A percentile compares a stretch with the other conserved stretches of the same genome.
These are phyloP conservation scores for Leccinum obscurum DNA, from an alignment of 768 basidiomycete species.

Conservation along the genomic window DNA sequence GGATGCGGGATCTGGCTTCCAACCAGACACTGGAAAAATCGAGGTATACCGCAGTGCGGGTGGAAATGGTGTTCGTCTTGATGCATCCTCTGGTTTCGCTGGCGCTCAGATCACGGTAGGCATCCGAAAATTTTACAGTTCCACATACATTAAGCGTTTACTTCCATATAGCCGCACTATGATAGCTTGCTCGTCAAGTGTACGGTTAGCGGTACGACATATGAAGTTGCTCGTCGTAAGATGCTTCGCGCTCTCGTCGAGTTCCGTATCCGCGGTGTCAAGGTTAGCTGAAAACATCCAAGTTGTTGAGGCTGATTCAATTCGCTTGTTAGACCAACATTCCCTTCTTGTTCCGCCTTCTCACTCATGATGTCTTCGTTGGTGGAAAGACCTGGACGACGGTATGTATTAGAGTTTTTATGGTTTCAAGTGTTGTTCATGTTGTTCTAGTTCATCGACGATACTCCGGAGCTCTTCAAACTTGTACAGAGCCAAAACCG, in stretches of 20 bases:
- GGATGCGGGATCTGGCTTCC: conserved; percentile 89
- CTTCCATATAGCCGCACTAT: conserved; percentile 77
- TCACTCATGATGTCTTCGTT: conserved; percentile 96
- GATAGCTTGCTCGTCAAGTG: conserved; percentile 98
- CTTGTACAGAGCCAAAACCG: conserved; percentile 97
- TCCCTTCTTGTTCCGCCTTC: conserved; percentile 96
- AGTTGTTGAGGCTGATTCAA: conserved; percentile 1
- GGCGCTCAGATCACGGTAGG: conserved; percentile 97
- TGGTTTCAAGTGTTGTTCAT: conserved; percentile 9
- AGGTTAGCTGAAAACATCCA: conserved; percentile 45
- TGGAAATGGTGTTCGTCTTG: conserved; percentile 96
- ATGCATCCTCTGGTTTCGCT: conserved; percentile 96
- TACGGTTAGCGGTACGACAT: conserved; percentile 93
- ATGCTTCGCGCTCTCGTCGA: conserved; percentile 99
- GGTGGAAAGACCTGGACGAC: conserved; percentile 99
- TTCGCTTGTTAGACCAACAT: conserved; percentile 79
- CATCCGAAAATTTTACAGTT: conserved; percentile 5
- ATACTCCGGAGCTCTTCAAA: conserved; percentile 99
- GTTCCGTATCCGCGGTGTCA: conserved; percentile 99
- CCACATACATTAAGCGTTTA: conserved; percentile 5
- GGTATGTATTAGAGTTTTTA: conserved; percentile 37
- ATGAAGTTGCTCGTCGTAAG: conserved; percentile 97
- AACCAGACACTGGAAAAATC: conserved; percentile 98
- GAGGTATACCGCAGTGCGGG: conserved; percentile 99
- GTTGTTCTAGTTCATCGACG: conserved; percentile 85